These are phyloP conservation scores for Xylaria sp. DNA, from an alignment of 2,329 filamentous ascomycete species.

Conservation along the genomic window DNA sequence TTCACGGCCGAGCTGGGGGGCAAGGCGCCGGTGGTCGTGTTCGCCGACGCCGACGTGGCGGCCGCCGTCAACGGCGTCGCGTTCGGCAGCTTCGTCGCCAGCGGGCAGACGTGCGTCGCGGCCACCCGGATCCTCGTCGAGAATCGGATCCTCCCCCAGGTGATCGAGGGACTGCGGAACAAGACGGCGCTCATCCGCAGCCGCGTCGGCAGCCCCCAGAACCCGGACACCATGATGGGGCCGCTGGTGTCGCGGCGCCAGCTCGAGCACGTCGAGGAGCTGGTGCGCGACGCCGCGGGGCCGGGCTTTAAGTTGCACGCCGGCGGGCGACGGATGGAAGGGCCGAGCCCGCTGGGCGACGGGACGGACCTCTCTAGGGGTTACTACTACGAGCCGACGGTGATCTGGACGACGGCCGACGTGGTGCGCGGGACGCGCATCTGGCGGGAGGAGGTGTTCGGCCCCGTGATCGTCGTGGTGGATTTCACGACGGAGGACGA, in stretches of 20 bases:
- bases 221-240: constrained; percentile 64
- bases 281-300: constrained; percentile 66
- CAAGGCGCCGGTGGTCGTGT: constrained; percentile 71
- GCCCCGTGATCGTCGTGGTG: constrained; percentile 74
- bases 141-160: constrained; percentile 64
- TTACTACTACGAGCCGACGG: constrained; percentile 81
- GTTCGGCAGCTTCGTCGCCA: constrained; percentile 58
- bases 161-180: constrained; percentile 64
- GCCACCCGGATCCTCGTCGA: constrained; percentile 77
- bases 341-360: constrained; percentile 53
- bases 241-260: constrained; percentile 63
- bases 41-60: constrained; percentile 65
- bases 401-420: constrained; percentile 61
- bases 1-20: constrained; percentile 74
- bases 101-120: constrained; percentile 65
- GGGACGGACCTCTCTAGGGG: constrained; percentile 55
- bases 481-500: constrained; percentile 76
- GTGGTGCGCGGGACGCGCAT: constrained; percentile 69
- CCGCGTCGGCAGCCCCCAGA: constrained; percentile 61
- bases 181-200: constrained; percentile 60
- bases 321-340: constrained; percentile 53
- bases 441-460: constrained; percentile 81
- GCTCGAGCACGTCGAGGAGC: constrained; percentile 68
- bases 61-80: constrained; percentile 71
- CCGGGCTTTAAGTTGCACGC: constrained; percentile 42